Evolutionary conservation across 345 rosid species (phyloP).

Genomic region (Citrus mangshanensis): DNA sequence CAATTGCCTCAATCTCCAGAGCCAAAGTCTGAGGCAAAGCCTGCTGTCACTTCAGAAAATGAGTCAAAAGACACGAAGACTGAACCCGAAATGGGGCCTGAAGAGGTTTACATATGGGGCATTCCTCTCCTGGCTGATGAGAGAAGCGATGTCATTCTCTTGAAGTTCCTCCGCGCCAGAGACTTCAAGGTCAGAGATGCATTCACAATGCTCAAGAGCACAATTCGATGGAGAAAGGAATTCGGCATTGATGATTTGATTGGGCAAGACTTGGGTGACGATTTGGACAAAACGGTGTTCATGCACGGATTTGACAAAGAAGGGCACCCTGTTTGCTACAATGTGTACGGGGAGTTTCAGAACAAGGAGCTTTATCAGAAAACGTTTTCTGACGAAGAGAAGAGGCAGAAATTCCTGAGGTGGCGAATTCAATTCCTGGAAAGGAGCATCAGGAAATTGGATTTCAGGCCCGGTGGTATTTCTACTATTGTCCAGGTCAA

Average conservation of each 20-base stretch:
- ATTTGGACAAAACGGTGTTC: conserved; percentile 66
- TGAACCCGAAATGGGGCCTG: conserved; percentile 19
- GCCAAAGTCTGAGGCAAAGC: not conserved
- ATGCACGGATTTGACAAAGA: conserved; percentile 68
- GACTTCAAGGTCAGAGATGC: conserved; percentile 88
- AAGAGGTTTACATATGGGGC: conserved; percentile 76
- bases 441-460: conserved; percentile 67
- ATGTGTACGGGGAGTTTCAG: conserved; percentile 72
- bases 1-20: conserved; percentile 4
- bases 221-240: conserved; percentile 65
- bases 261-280: conserved; percentile 57
- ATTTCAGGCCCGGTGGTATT: conserved; percentile 60
- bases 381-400: conserved; percentile 67
- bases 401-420: conserved; percentile 58
- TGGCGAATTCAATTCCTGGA: conserved; percentile 87
- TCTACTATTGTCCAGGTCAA: conserved; percentile 65
- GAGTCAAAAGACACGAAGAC: not conserved
- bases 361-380: conserved; percentile 57
- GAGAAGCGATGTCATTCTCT: conserved; percentile 68
- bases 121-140: conserved; percentile 66
- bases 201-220: conserved; percentile 66
- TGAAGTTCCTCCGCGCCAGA: conserved; percentile 77
- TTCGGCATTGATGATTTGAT: conserved; percentile 53
- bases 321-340: conserved; percentile 85
- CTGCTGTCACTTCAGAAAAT: not conserved